Base-by-base conservation (phyloP, 2,329 filamentous ascomycete genomes). In the Colletotrichum tabaci region DNA sequence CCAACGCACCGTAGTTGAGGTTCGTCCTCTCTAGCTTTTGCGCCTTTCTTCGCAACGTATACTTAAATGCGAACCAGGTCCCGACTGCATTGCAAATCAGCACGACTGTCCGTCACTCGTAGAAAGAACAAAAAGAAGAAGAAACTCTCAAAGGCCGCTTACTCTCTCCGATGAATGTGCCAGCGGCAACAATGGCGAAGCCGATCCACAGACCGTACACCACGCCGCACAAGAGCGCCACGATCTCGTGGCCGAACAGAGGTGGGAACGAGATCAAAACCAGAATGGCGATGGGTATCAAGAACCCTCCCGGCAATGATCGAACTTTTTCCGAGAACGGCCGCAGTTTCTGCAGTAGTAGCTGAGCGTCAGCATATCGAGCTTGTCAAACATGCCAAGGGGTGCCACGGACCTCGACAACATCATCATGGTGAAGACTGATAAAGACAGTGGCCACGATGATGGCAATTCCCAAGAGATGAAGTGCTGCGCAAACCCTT, bases 31-130 rank as follows among this genome's bases (percentile, higher is more conserved):
- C 82, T 26, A 84, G 73, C 70, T 81, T 82, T 46, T 78, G 73
- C 12, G 81, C 81, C 66, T 79, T 82, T 4, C 72, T 75, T 30
- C 80, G 77, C 23, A 84, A 77, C 18, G 80, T 74, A 40, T 80
- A 80, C 66, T 80, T 81, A 74, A 84, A 84, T 0, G 81, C 81
- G 68, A 82, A 84, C 80, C 81, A 84, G 2, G 82, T 83, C 30
- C 80, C 80, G 26, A 82, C 79, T 71, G 16, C 8, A 2, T 1
- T 0, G 9, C 2, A 4, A 6, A 2, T 69, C 18, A 69, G 61
- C 23, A 16, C 18, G 3, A 40, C 15, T 8, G 7, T 42, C 15
- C 4, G 7, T 42, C 23, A 21, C 35, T 12, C 16, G 1, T 3
- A 21, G 21, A 18, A 30, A 3, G 21, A 18, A 26, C 3, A 1